Conservation (phyloP, 192 early-diverging fungal genomes). For the Umbelopsis sp. region DNA sequence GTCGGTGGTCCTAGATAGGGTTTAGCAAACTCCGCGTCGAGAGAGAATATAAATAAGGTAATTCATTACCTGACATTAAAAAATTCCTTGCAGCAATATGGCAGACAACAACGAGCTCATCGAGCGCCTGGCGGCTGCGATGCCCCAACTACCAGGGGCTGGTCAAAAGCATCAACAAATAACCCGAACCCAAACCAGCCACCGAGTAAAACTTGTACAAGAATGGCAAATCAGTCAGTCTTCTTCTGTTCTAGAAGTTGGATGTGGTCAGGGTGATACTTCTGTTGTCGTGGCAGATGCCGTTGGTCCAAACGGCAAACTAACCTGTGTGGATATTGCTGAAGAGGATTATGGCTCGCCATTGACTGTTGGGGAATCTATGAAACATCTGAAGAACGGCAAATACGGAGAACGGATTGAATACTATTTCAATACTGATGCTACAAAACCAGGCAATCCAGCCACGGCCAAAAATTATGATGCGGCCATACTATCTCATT, state of each 20-base stretch:
- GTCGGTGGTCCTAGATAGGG: neutral
- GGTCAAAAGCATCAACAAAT: neutral
- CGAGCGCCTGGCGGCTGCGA: neutral
- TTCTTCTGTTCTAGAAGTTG: constrained; percentile 4
- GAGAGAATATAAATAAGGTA: too few relatives aligned
- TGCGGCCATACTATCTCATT: constrained; percentile 2
- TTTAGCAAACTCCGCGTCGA: constrained; percentile 3
- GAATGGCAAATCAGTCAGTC: neutral
- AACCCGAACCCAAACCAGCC: neutral
- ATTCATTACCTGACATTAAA: too few relatives aligned
- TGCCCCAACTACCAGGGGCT: neutral
- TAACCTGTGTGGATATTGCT: constrained; percentile 11
- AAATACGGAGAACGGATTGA: neutral
- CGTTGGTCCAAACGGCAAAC: constrained; percentile 4
- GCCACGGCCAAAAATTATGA: neutral
- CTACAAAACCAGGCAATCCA: neutral
- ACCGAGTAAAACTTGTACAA: constrained; percentile 13
- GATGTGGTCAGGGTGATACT: constrained; percentile 23
- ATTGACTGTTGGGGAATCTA: constrained; percentile 8
- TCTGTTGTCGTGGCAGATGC: constrained; percentile 6
- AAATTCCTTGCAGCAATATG: neutral
- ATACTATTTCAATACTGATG: constrained; percentile 9
- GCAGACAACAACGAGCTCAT: neutral
- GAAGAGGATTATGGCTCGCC: constrained; percentile 15
- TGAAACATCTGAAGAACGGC: constrained; percentile 5